Percentiles rank a stretch among this genome's conserved stretches.
phyloP scores from a whole-genome alignment of 2,329 filamentous ascomycete genomes.

The Fusarium brevicatenulatum region DNA sequence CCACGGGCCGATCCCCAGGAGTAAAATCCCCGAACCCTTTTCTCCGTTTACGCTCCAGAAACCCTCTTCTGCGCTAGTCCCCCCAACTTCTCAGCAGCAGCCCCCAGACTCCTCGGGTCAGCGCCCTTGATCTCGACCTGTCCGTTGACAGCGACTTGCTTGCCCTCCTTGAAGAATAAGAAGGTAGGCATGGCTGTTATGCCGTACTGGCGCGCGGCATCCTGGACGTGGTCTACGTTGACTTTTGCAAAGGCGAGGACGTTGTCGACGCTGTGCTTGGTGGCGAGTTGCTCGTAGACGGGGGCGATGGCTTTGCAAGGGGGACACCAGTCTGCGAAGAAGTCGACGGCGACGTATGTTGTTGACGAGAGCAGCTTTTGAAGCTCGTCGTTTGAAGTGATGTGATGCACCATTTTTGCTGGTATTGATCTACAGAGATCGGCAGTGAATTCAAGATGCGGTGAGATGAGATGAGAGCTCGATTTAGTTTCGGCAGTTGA shows the following conservation, averaged over 20 bases:
- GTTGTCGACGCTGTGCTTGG: constrained; percentile 52
- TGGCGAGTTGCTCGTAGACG: constrained; percentile 51
- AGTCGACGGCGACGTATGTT: constrained; percentile 59
- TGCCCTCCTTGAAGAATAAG: constrained; percentile 78
- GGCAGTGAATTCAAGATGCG: neutral
- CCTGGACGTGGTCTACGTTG: constrained; percentile 85
- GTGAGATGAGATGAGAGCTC: neutral
- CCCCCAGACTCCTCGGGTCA: constrained; percentile 45
- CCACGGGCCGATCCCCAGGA: neutral
- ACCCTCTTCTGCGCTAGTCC: constrained; percentile 49
- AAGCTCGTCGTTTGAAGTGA: constrained; percentile 48
- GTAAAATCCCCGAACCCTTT: neutral
- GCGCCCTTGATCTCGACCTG: constrained; percentile 50
- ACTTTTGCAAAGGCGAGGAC: constrained; percentile 84
- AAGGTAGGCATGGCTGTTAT: constrained; percentile 96
- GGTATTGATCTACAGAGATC: constrained; percentile 17
- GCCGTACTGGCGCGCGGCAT: constrained; percentile 78
- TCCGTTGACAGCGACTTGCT: constrained; percentile 46
- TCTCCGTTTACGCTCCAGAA: neutral
- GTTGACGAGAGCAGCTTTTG: constrained; percentile 51
- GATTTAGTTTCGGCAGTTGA: neutral
- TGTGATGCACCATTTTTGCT: constrained; percentile 43
- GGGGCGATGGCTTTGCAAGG: constrained; percentile 62
- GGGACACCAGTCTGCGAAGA: constrained; percentile 62
- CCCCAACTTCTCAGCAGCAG: constrained; percentile 52